Evolutionary conservation across 2,329 filamentous ascomycete species (phyloP).

Genomic region (Sporothrix inflata): DNA sequence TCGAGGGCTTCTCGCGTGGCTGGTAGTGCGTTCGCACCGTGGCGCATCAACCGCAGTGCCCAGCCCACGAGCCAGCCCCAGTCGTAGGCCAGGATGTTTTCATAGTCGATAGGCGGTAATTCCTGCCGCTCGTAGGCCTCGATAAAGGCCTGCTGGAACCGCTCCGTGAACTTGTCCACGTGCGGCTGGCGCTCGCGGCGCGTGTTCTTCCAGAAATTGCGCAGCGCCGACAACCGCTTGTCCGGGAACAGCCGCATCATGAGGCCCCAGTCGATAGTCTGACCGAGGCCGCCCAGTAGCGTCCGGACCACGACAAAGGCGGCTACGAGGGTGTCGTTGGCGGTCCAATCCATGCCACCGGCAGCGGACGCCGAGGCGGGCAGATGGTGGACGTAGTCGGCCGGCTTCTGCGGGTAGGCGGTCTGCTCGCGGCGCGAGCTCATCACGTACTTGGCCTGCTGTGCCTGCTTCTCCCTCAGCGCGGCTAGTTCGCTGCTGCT

Average conservation of each 20-base stretch:
- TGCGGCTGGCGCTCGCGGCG: constrained; percentile 55
- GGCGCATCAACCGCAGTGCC: constrained; percentile 58
- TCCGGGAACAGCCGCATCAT: constrained; percentile 60
- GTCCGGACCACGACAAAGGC: constrained; percentile 62
- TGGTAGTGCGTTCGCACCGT: constrained; percentile 55
- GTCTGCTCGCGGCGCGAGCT: constrained; percentile 41
- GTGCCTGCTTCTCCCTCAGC: constrained; percentile 21
- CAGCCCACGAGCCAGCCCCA: constrained; percentile 70
- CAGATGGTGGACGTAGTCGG: constrained; percentile 41
- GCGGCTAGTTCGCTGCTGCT: background rate
- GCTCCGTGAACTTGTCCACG: constrained; percentile 60
- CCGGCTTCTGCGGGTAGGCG: constrained; percentile 40
- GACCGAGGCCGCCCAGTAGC: constrained; percentile 63
- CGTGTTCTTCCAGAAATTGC: constrained; percentile 59
- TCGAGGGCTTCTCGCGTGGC: constrained; percentile 50
- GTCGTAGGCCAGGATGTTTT: constrained; percentile 66
- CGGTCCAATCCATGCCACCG: constrained; percentile 45
- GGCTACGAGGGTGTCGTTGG: constrained; percentile 53
- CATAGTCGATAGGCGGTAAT: constrained; percentile 64
- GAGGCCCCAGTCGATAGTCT: constrained; percentile 63
- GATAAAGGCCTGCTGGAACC: constrained; percentile 69
- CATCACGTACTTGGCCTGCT: constrained; percentile 37
- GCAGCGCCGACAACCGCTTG: constrained; percentile 54
- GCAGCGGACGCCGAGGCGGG: background rate
- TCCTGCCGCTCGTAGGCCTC: constrained; percentile 66